Conservation (phyloP, 2,329 filamentous ascomycete genomes). For the Diaporthe ilicicola region DNA sequence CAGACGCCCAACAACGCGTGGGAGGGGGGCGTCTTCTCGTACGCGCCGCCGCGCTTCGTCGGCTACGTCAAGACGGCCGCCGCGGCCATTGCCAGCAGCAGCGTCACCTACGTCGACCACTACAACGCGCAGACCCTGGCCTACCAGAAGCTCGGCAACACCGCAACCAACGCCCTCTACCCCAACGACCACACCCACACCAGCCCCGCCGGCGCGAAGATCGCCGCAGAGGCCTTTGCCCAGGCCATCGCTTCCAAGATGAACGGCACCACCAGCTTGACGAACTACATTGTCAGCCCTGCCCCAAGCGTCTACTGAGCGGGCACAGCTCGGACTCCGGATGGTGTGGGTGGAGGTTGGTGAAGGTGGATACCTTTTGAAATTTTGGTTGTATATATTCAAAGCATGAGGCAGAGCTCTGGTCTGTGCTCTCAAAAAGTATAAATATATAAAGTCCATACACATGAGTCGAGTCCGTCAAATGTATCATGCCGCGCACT, state of each 20-base stretch:
- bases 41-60: slow-evolving; percentile 62
- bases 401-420: background rate
- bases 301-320: slow-evolving; percentile 37
- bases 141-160: slow-evolving; percentile 56
- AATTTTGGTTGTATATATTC: slow-evolving; percentile 14
- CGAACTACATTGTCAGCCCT: slow-evolving; percentile 36
- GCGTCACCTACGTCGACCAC: slow-evolving; percentile 65
- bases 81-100: slow-evolving; percentile 48
- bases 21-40: slow-evolving; percentile 61
- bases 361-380: background rate
- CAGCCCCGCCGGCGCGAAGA: slow-evolving; percentile 59
- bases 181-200: slow-evolving; percentile 70
- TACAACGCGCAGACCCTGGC: slow-evolving; percentile 60
- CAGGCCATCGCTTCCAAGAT: slow-evolving; percentile 50
- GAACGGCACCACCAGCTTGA: slow-evolving; percentile 42
- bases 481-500: background rate
- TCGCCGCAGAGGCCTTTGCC: slow-evolving; percentile 65
- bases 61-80: slow-evolving; percentile 53
- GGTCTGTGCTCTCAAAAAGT: background rate
- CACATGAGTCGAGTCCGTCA: background rate
- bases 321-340: too few species aligned
- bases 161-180: slow-evolving; percentile 58
- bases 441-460: background rate
- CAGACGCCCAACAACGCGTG: slow-evolving; percentile 71
- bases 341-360: background rate